These are phyloP conservation scores for Atkinsonella texensis DNA, from an alignment of 2,329 filamentous ascomycete species.

Conservation along the genomic window DNA sequence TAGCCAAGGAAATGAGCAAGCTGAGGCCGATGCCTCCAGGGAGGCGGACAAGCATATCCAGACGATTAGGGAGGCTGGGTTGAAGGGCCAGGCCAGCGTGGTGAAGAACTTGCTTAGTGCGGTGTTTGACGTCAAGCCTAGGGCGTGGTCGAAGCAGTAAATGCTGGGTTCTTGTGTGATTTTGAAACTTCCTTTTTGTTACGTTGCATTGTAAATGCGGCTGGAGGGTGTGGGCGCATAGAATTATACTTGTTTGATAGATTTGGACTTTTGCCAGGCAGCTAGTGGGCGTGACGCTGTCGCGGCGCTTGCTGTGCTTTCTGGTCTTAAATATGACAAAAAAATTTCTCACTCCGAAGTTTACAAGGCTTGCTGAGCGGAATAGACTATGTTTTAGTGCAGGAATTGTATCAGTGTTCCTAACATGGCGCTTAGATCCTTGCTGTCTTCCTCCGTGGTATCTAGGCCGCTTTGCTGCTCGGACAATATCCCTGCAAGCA, in stretches of 20 bases:
- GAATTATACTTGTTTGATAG: neutral
- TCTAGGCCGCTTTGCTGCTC: constrained; percentile 43
- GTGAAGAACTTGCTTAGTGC: constrained; percentile 72
- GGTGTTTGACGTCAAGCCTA: constrained; percentile 74
- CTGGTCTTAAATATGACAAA: neutral
- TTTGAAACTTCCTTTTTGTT: neutral
- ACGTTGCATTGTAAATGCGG: neutral
- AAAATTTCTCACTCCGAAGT: too few species aligned
- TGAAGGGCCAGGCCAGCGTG: constrained; percentile 68
- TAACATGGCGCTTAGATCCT: constrained; percentile 45
- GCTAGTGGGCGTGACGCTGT: neutral
- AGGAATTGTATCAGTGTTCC: constrained; percentile 39
- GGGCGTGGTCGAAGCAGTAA: constrained; percentile 29
- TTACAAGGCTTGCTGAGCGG: too few species aligned
- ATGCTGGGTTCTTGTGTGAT: neutral
- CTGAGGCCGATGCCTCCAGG: constrained; percentile 68
- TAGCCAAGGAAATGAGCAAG: constrained; percentile 73
- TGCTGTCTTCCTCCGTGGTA: constrained; percentile 45
- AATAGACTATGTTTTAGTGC: constrained; percentile 13
- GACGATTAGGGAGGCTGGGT: constrained; percentile 69
- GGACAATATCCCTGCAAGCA: constrained; percentile 55
- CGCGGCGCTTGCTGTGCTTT: neutral
- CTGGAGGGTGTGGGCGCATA: neutral
- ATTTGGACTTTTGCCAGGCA: neutral
- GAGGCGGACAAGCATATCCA: constrained; percentile 68